Evolutionary conservation across 2,329 filamentous ascomycete species (phyloP).

Genomic region (Pseudocercospora pini-densiflorae): DNA sequence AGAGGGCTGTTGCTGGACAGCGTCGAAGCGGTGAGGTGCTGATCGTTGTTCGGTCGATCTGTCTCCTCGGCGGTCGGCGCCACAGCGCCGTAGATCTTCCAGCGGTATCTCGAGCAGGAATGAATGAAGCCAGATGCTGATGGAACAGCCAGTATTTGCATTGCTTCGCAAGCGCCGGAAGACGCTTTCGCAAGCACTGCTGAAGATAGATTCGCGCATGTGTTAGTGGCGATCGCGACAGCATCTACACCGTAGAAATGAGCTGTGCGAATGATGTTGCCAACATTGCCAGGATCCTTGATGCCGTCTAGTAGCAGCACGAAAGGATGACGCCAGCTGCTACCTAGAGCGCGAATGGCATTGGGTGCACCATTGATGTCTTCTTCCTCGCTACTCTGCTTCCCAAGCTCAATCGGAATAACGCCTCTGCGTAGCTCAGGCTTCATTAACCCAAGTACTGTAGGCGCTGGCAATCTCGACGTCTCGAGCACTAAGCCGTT

Average conservation of each 20-base stretch:
- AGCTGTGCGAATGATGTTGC: constrained; percentile 84
- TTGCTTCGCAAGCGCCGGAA: constrained; percentile 80
- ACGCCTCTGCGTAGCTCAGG: constrained; percentile 44
- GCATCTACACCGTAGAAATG: constrained; percentile 90
- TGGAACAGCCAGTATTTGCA: constrained; percentile 72
- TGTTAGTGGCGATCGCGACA: constrained; percentile 74
- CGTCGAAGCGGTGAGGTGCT: constrained; percentile 21
- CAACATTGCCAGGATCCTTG: constrained; percentile 82
- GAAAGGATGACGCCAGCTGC: constrained; percentile 64
- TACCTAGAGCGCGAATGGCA: constrained; percentile 53
- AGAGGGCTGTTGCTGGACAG: constrained; percentile 34
- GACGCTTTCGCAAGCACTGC: constrained; percentile 85
- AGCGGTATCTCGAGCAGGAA: constrained; percentile 70
- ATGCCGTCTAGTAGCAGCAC: constrained; percentile 77
- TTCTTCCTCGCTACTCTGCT: constrained; percentile 72
- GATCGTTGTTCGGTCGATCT: background rate
- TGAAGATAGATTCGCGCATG: constrained; percentile 73
- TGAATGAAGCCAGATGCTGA: constrained; percentile 72
- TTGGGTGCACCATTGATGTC: constrained; percentile 70
- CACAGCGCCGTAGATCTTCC: constrained; percentile 81
- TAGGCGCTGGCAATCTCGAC: constrained; percentile 72
- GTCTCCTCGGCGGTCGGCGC: constrained; percentile 39
- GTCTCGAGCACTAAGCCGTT: constrained; percentile 89
- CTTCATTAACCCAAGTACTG: constrained; percentile 39
- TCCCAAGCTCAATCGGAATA: constrained; percentile 64